phyloP scores from a whole-genome alignment of 2,329 filamentous ascomycete genomes.

The Lachnellula subtilissima region DNA sequence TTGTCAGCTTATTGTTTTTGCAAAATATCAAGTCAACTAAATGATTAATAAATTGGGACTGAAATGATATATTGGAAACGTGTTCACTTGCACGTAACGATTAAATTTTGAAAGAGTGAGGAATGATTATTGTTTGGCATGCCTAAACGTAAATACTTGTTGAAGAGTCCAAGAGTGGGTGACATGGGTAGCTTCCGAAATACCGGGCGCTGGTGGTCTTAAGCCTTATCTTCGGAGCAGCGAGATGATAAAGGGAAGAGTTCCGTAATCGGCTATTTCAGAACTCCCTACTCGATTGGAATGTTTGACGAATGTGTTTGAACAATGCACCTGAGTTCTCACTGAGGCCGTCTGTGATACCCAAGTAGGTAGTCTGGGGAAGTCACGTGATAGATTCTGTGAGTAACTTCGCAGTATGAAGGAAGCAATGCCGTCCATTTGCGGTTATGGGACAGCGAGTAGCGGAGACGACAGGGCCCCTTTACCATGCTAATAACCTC shows the following conservation, averaged over 20 bases:
- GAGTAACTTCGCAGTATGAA: no score
- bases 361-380: background rate
- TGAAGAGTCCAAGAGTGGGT: slow-evolving; percentile 13
- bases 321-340: background rate
- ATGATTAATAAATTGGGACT: background rate
- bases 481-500: no score
- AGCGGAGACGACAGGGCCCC: no score
- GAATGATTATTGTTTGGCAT: background rate
- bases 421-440: no score
- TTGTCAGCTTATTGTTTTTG: slow-evolving; percentile 4
- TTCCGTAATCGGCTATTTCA: background rate
- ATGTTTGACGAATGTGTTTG: background rate
- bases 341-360: background rate
- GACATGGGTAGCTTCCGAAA: background rate
- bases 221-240: slow-evolving; percentile 15
- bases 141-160: background rate
- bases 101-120: background rate
- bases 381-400: background rate
- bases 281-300: background rate
- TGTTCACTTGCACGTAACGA: no score
- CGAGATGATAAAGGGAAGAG: slow-evolving; percentile 2
- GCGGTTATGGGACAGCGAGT: no score
- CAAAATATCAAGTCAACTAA: background rate
- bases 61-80: no score
- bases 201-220: background rate